A percentile compares a stretch with the other conserved stretches of the same genome.
Evolutionary conservation across 2,329 filamentous ascomycete genomes (phyloP).

Genomic region (Ophiostoma sp.): DNA sequence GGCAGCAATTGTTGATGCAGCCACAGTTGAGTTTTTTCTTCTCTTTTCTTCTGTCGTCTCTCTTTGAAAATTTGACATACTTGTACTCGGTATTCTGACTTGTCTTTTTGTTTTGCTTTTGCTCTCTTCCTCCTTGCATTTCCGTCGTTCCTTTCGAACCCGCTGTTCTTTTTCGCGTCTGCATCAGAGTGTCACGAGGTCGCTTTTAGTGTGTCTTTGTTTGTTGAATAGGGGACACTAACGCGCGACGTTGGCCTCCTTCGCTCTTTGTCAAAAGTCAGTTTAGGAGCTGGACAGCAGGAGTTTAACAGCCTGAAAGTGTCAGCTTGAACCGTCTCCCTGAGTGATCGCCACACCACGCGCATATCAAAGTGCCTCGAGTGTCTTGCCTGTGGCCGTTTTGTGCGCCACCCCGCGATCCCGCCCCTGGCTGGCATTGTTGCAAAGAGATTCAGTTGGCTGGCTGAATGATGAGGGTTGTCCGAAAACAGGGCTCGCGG

Average conservation of each 20-base stretch:
- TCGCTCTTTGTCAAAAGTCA: background rate
- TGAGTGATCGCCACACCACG: constrained; percentile 2
- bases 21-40: background rate
- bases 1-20: constrained; percentile 17
- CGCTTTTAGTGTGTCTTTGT: background rate
- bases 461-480: background rate
- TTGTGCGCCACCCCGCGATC: background rate
- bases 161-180: background rate
- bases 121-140: background rate
- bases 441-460: background rate
- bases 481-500: background rate
- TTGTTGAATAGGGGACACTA: background rate
- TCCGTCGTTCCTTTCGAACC: background rate
- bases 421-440: background rate
- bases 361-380: background rate
- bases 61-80: background rate
- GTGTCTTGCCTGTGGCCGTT: background rate
- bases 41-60: background rate
- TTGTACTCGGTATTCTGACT: background rate
- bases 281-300: background rate
- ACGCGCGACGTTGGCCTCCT: background rate
- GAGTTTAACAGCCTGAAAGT: background rate
- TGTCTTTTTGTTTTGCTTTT: background rate
- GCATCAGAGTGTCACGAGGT: constrained; percentile 4
- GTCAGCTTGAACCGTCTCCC: background rate